Conservation (phyloP, 1,284 basidiomycete species). For the Thecaphora thlaspeos region DNA sequence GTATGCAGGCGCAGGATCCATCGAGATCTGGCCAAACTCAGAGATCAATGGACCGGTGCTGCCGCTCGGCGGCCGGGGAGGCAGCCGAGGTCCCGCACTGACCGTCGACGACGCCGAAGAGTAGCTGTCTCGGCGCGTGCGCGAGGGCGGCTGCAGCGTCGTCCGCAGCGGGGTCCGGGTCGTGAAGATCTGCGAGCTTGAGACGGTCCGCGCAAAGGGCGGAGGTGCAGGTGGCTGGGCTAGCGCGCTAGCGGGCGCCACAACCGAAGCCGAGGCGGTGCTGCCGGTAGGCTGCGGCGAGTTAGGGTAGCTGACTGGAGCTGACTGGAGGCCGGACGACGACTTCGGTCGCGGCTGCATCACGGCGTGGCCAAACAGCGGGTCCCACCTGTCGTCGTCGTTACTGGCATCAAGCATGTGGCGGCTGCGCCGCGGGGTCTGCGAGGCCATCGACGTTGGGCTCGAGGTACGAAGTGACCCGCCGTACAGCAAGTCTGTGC, state of each 20-base stretch:
- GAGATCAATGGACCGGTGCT: constrained; percentile 18
- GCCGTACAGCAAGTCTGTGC: no score
- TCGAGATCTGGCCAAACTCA: constrained; percentile 22
- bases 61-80: constrained; percentile 9
- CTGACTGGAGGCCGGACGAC: no score
- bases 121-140: constrained; percentile 14
- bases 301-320: no score
- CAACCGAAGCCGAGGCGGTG: no score
- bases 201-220: no score
- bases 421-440: not conserved
- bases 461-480: not conserved
- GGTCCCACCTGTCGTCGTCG: constrained; percentile 6
- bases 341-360: constrained; percentile 4
- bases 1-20: not conserved
- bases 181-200: no score
- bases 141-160: constrained; percentile 2
- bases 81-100: constrained; percentile 8
- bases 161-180: no score
- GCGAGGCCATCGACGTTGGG: not conserved
- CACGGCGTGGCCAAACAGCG: constrained; percentile 30
- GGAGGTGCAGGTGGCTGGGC: no score
- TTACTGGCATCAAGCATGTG: constrained; percentile 19
- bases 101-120: constrained; percentile 11
- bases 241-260: no score
- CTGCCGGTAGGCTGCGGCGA: no score